phyloP scores from a whole-genome alignment of 1,139 yeast genomes.

The Suhomyces taliae region DNA sequence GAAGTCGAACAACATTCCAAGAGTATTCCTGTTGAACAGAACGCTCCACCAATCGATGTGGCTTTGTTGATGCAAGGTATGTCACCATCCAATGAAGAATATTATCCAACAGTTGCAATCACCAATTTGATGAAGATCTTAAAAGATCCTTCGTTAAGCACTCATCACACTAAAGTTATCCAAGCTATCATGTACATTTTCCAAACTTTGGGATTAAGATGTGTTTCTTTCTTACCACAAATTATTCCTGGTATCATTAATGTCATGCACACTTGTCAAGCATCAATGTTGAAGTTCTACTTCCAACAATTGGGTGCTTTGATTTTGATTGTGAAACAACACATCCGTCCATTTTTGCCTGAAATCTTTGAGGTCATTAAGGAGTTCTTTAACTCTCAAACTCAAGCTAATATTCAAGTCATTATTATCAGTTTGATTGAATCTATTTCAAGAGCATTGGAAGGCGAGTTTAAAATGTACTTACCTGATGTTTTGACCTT shows the following conservation, averaged over 20 bases:
- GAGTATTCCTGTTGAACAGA: conserved; percentile 67
- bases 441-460: conserved; percentile 80
- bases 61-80: conserved; percentile 89
- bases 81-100: conserved; percentile 92
- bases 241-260: conserved; percentile 84
- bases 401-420: conserved; percentile 65
- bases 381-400: conserved; percentile 61
- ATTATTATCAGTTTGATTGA: conserved; percentile 82
- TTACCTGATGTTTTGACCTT: conserved; percentile 77
- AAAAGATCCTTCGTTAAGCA: conserved; percentile 78
- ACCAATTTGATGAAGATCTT: conserved; percentile 78
- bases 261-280: conserved; percentile 84
- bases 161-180: conserved; percentile 87
- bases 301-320: conserved; percentile 85
- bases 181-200: conserved; percentile 91
- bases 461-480: conserved; percentile 87
- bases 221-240: conserved; percentile 82
- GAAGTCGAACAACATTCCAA: conserved; percentile 81
- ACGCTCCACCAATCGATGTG: conserved; percentile 87
- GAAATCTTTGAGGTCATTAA: conserved; percentile 76
- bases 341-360: conserved; percentile 77
- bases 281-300: conserved; percentile 80
- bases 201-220: conserved; percentile 82
- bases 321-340: conserved; percentile 82
- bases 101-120: conserved; percentile 93